Evolutionary conservation across 768 basidiomycete genomes (phyloP).

Genomic region (Podaxis pistillaris): DNA sequence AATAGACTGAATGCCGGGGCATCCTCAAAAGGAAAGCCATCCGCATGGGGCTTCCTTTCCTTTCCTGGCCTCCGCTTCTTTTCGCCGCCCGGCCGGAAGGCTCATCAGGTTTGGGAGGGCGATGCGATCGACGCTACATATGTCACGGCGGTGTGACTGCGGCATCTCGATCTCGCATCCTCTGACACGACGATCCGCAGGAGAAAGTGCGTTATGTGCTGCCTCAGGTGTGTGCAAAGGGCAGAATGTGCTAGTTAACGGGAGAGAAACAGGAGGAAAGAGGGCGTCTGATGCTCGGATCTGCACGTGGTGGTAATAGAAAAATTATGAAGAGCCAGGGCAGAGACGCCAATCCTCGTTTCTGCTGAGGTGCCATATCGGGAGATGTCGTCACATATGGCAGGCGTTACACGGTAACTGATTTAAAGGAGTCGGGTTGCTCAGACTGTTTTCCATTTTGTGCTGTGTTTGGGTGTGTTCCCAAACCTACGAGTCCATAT

Average conservation of each 20-base stretch:
- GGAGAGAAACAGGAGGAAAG: slow-evolving; percentile 3
- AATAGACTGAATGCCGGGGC: slow-evolving; percentile 12
- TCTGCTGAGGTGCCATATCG: slow-evolving; percentile 7
- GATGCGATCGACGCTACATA: slow-evolving; percentile 13
- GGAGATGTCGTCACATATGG: slow-evolving; percentile 7
- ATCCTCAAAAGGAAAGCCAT: slow-evolving; percentile 7
- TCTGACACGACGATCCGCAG: slow-evolving; percentile 2
- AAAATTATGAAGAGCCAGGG: not conserved
- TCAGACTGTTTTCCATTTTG: not conserved
- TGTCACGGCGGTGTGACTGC: slow-evolving; percentile 9
- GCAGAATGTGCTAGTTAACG: not conserved
- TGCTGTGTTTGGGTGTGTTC: slow-evolving; percentile 2
- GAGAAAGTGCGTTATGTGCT: not conserved
- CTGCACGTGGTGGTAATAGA: slow-evolving; percentile 3
- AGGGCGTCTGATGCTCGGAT: not conserved
- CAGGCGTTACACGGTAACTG: slow-evolving; percentile 10
- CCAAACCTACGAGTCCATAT: slow-evolving; percentile 5
- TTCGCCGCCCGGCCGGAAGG: slow-evolving; percentile 14
- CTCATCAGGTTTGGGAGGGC: not conserved
- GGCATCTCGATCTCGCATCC: slow-evolving; percentile 7
- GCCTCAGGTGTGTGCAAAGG: not conserved
- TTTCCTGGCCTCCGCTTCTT: slow-evolving; percentile 9
- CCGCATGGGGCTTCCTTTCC: slow-evolving; percentile 10
- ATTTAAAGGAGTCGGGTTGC: slow-evolving; percentile 8
- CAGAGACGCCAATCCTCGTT: slow-evolving; percentile 30